A percentile compares a stretch with the other conserved stretches of the same genome.
These are phyloP conservation scores for Venustampulla echinocandica DNA, from an alignment of 495 filamentous ascomycete species.

Conservation along the genomic window DNA sequence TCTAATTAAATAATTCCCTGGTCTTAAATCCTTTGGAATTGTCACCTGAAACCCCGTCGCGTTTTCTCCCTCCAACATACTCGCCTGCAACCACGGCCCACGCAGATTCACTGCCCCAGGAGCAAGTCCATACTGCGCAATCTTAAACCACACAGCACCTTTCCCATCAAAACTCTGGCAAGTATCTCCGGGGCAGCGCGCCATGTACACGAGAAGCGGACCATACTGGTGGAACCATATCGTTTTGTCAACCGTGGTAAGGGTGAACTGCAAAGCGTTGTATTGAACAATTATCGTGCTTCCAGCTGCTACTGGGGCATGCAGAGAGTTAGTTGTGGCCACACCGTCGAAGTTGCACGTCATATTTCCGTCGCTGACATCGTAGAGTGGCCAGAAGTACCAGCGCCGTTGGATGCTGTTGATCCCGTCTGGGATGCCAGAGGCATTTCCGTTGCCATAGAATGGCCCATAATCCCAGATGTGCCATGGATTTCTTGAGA, in stretches of 20 bases:
- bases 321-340: neutral
- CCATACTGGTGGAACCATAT: slow-evolving; percentile 20
- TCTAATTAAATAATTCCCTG: slow-evolving; percentile 33
- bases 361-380: neutral
- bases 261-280: slow-evolving; percentile 12
- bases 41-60: no score
- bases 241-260: slow-evolving; percentile 1
- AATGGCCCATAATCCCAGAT: no score
- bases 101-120: no score
- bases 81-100: no score
- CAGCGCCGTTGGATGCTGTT: slow-evolving; percentile 6
- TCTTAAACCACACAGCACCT: no score
- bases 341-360: slow-evolving; percentile 1
- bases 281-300: slow-evolving; percentile 19
- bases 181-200: slow-evolving; percentile 20
- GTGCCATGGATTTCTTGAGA: neutral
- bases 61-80: no score
- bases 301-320: slow-evolving; percentile 13
- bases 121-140: no score
- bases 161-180: no score
- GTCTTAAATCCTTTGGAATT: slow-evolving; percentile 26
- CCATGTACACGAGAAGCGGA: slow-evolving; percentile 24
- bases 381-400: neutral
- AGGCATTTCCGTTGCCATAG: neutral
- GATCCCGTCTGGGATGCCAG: neutral